phyloP scores from a whole-genome alignment of 148 eudicot species.

The Heliosperma pusillum region DNA sequence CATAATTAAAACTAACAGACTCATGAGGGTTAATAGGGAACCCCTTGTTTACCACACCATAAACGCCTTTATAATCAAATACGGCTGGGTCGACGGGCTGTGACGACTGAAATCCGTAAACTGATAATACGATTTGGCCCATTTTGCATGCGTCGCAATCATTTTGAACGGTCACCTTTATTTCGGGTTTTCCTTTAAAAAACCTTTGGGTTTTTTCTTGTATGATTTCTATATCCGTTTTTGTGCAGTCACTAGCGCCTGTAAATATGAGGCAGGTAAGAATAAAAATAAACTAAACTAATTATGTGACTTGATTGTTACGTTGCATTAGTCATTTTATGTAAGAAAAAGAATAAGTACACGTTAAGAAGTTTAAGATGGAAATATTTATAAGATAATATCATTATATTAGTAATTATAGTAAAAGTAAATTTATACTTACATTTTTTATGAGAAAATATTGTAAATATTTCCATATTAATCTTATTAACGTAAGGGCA shows the following conservation, averaged over 20 bases:
- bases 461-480: too few relatives aligned
- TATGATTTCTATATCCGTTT: not conserved
- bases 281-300: too few relatives aligned
- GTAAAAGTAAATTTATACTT: too few relatives aligned
- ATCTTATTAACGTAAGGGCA: too few relatives aligned
- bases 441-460: too few relatives aligned
- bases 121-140: slow-evolving; percentile 1
- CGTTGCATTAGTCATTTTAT: not conserved
- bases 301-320: too few relatives aligned
- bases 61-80: not conserved
- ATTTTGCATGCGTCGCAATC: not conserved
- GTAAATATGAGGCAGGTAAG: too few relatives aligned
- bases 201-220: not conserved
- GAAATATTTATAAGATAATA: not conserved
- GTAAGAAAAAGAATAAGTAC: too few relatives aligned
- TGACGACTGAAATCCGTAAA: not conserved
- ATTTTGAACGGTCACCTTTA: not conserved
- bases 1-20: not conserved
- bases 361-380: too few relatives aligned
- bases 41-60: not conserved
- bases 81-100: not conserved
- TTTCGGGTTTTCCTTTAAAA: not conserved
- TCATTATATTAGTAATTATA: not conserved
- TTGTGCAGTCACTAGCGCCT: not conserved
- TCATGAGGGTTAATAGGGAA: not conserved